Evolutionary conservation across 352 stramenopile genomes (phyloP).

Genomic region (Pythium volutum): DNA sequence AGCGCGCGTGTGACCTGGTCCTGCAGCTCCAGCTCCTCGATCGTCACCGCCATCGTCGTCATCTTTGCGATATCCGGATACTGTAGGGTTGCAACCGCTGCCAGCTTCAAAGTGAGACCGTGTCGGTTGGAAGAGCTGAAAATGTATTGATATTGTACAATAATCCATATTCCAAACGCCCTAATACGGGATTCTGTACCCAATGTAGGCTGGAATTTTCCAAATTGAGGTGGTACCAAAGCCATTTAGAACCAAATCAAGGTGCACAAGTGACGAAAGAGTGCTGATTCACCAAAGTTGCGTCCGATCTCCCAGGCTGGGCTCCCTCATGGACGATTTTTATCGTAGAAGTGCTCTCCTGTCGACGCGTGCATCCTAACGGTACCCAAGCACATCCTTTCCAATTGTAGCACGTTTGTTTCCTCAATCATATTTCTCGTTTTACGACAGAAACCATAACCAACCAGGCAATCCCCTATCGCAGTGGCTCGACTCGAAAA

Average conservation of each 20-base stretch:
- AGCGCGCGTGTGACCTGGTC: slow-evolving; percentile 55
- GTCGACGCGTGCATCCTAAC: no score
- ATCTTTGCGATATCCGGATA: slow-evolving; percentile 19
- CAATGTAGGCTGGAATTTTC: slow-evolving; percentile 1
- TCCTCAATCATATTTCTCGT: no score
- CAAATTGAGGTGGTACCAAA: background rate
- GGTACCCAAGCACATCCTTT: no score
- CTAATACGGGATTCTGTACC: background rate
- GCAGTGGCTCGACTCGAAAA: background rate
- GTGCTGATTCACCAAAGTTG: no score
- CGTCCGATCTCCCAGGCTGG: no score
- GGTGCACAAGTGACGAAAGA: no score
- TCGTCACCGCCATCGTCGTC: slow-evolving; percentile 31
- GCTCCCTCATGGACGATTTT: no score
- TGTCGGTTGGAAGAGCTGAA: background rate
- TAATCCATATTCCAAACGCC: background rate
- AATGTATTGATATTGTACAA: background rate
- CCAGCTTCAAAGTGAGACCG: slow-evolving; percentile 9
- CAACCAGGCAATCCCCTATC: no score
- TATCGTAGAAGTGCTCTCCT: no score
- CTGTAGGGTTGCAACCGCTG: slow-evolving; percentile 2
- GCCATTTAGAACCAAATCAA: no score
- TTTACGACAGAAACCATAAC: no score
- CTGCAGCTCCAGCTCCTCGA: slow-evolving; percentile 64
- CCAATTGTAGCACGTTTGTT: no score